These are phyloP conservation scores for Populus hybrid DNA, from an alignment of 441 rosid genomes.

Conservation along the genomic window DNA sequence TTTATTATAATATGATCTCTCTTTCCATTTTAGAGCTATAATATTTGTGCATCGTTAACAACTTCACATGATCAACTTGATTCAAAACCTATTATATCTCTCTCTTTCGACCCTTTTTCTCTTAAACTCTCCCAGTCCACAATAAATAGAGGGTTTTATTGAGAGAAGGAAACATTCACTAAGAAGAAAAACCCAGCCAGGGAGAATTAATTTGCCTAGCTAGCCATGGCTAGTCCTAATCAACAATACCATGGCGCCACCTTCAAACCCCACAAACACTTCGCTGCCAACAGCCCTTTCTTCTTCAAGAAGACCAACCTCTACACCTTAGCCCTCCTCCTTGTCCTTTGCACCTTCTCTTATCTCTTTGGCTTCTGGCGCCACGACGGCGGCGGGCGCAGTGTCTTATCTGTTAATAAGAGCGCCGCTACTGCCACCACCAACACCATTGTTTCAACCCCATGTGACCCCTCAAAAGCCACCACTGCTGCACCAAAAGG, in stretches of 20 bases:
- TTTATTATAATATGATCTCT: not conserved
- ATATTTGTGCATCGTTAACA: not conserved
- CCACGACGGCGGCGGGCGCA: conserved; percentile 64
- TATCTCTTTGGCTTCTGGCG: conserved; percentile 45
- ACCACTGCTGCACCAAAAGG: not conserved
- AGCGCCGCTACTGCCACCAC: not conserved
- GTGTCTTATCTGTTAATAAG: conserved; percentile 27
- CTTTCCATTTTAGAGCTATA: not conserved
- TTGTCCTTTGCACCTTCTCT: conserved; percentile 38
- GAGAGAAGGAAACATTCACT: not conserved
- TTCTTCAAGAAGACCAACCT: conserved; percentile 11
- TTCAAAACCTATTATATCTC: not conserved
- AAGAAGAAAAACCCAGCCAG: not conserved
- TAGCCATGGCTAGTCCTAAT: conserved; percentile 29
- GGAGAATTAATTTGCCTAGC: not conserved
- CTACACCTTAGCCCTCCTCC: conserved; percentile 20
- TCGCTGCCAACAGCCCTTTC: not conserved
- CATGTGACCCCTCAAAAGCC: conserved; percentile 11
- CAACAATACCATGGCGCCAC: conserved; percentile 14
- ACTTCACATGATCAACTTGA: conserved; percentile 20
- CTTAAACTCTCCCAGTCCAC: not conserved
- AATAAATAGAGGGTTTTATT: not conserved
- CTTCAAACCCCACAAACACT: conserved; percentile 15
- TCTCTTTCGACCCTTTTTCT: conserved; percentile 9
- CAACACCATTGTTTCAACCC: not conserved